phyloP scores from a whole-genome alignment of 257 asterid species.

The Jacaranda copaia region DNA sequence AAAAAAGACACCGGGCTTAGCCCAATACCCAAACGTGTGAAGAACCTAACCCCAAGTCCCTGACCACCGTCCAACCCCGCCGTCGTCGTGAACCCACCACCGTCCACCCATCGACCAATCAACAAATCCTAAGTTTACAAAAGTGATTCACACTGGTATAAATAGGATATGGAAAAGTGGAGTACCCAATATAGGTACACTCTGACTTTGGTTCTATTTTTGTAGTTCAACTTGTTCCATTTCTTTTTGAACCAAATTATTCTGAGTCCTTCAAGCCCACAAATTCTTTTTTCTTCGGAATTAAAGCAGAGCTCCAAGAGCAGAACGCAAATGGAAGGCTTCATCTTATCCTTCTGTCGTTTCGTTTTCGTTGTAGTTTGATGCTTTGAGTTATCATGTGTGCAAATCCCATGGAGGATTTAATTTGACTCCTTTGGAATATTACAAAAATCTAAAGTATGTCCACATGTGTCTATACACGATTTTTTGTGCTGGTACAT shows the following conservation, averaged over 20 bases:
- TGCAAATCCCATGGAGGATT: slow-evolving; percentile 34
- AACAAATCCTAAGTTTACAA: neutral
- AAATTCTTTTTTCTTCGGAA: neutral
- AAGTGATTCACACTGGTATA: too few relatives aligned
- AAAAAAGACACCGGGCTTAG: neutral
- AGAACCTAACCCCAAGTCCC: slow-evolving; percentile 31
- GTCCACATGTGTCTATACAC: too few relatives aligned
- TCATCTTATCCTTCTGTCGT: slow-evolving; percentile 25
- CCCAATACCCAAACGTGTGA: slow-evolving; percentile 40
- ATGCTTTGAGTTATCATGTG: slow-evolving; percentile 25
- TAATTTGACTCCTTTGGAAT: slow-evolving; percentile 45
- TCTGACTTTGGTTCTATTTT: slow-evolving; percentile 12
- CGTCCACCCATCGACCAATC: slow-evolving; percentile 42
- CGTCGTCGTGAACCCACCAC: slow-evolving; percentile 40
- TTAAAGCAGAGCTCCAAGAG: neutral
- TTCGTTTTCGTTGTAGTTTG: neutral
- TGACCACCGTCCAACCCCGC: slow-evolving; percentile 53
- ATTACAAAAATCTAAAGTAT: slow-evolving; percentile 26
- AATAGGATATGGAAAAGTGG: too few relatives aligned
- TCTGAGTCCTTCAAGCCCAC: too few relatives aligned
- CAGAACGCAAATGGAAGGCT: neutral
- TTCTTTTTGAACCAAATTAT: too few relatives aligned
- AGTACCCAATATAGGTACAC: neutral
- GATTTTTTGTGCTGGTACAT: slow-evolving; percentile 6
- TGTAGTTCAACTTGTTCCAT: neutral